Base-by-base conservation (phyloP, 2,329 filamentous ascomycete species). In the Lasiodiplodia sp. region DNA sequence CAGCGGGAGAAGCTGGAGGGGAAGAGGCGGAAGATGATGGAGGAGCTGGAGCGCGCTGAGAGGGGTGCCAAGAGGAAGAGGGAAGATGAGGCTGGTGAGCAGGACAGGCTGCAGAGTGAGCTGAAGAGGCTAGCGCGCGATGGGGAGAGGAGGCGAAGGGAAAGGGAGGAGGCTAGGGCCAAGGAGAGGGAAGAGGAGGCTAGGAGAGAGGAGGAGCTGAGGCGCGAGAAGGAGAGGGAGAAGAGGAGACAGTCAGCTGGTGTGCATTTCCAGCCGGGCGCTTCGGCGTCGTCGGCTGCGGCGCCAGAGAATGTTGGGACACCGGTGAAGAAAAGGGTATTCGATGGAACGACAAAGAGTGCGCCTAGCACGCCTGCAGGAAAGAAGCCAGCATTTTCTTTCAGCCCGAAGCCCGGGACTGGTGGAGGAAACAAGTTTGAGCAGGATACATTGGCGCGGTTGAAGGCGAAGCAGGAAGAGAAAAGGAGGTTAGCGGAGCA, bases 41-140 rank as follows among this genome's bases (percentile, higher is more conserved):
- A 97, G 75, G 94, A 97, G 76, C 82, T 98, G 63, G 94, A 97
- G 81, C 87, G 88, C 31, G 84, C 92, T 23, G 95, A 97, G 79
- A 83, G 87, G 23, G 83, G 82, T 18, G 83, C 81, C 0, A 80
- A 83, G 71, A 79, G 83, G 69, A 80, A 84, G 64, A 79, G 82
- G n/a, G 78, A 79, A 1, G 81, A 80, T 40, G 82, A 82, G 49
- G 74, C 75, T 64, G 79, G 76, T 40, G 80, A 86, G 78, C 77
- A 85, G 80, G 78, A 86, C 76, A 76, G 83, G 70, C 75, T 88
- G 68, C 83, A 86, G 70, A 81, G 82, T 71, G 85, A 88, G 76
- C 83, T 68, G 34, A 68, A 57, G 67, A 37, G 67, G 52, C 11
- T 68, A 49, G 58, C 58, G 51, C 11, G 53, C 16, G 67, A 68